These are phyloP conservation scores for Kodamaea leandrae DNA, from an alignment of 805 yeast species.

Conservation along the genomic window DNA sequence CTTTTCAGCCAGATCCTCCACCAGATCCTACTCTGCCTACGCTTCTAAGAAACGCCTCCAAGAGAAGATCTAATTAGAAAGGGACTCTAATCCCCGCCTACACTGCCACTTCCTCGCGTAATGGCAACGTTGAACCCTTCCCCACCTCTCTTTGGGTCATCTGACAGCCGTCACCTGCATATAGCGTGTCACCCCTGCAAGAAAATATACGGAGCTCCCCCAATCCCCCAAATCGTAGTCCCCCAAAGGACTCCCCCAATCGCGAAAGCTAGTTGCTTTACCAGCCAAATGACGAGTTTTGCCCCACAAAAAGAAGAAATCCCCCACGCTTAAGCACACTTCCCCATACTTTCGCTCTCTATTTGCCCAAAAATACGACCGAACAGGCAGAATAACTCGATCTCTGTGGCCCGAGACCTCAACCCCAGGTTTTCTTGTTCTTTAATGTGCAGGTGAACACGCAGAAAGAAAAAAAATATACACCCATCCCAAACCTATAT, in stretches of 20 bases:
- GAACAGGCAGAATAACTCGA: background rate
- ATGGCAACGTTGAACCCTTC: too few species aligned
- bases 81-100: too few species aligned
- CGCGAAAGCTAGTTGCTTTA: background rate
- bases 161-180: background rate
- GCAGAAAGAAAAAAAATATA: background rate
- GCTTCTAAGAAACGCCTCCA: too few species aligned
- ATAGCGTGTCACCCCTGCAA: too few species aligned
- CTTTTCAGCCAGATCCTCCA: too few species aligned
- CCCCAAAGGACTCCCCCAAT: slow-evolving; percentile 1
- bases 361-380: background rate
- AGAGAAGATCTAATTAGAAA: too few species aligned
- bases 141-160: background rate
- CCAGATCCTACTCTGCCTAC: too few species aligned
- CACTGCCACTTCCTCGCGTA: too few species aligned
- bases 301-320: background rate
- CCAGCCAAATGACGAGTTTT: background rate
- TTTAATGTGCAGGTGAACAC: background rate
- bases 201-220: background rate
- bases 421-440: slow-evolving; percentile 2
- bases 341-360: too few species aligned
- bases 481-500: background rate
- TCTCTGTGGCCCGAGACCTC: background rate
- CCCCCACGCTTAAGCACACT: too few species aligned
- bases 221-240: background rate